Percentiles rank a stretch among this genome's conserved stretches.
phyloP scores from a whole-genome alignment of 257 asterid genomes.

The Forsythia viridissima region DNA sequence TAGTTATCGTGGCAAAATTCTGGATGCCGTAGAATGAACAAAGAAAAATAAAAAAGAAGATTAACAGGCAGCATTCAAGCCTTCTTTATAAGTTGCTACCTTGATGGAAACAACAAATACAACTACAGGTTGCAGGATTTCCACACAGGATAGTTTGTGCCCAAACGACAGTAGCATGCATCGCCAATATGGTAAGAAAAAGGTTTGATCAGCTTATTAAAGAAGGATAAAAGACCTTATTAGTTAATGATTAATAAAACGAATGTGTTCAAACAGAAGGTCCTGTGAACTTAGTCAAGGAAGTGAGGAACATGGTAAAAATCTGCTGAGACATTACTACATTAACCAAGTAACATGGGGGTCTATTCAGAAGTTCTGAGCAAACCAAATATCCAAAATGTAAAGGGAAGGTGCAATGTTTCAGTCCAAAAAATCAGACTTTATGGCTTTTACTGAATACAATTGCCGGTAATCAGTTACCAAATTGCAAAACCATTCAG shows the following conservation, averaged over 20 bases:
- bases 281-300: neutral
- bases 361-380: neutral
- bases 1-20: neutral
- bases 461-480: neutral
- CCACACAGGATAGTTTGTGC: neutral
- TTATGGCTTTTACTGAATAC: no score
- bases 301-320: neutral
- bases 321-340: constrained; percentile 4
- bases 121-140: neutral
- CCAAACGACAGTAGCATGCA: neutral
- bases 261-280: neutral
- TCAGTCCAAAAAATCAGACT: neutral
- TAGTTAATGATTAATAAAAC: neutral
- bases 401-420: neutral
- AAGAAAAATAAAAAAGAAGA: neutral
- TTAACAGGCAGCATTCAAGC: constrained; percentile 7
- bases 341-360: neutral
- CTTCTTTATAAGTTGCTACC: neutral
- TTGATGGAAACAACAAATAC: neutral
- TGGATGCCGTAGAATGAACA: neutral
- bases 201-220: neutral
- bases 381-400: neutral
- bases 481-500: neutral
- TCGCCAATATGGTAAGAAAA: neutral
- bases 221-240: neutral